Percentiles rank a stretch among this genome's conserved stretches.
phyloP scores from a whole-genome alignment of 768 basidiomycete species.

The Fomitopsis pulvina region DNA sequence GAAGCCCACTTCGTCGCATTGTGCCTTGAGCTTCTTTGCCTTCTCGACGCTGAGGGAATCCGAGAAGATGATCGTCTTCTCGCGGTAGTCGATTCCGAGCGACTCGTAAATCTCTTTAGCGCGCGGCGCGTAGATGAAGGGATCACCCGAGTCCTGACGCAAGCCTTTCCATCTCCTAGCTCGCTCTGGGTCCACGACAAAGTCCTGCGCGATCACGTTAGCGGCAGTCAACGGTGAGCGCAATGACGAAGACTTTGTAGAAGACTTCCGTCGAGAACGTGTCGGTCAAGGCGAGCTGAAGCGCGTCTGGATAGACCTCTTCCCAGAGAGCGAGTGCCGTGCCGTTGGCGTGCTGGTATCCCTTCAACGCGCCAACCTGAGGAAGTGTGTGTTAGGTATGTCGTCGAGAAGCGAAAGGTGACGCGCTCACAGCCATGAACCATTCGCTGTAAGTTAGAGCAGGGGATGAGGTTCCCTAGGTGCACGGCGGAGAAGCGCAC shows the following conservation, averaged over 20 bases:
- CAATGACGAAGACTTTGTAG: constrained; percentile 49
- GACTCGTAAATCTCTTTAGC: constrained; percentile 67
- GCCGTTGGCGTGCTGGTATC: constrained; percentile 73
- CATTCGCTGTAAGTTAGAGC: constrained; percentile 56
- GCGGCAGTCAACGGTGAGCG: background rate
- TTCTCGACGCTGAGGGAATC: constrained; percentile 73
- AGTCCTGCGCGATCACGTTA: constrained; percentile 38
- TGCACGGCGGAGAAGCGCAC: constrained; percentile 20
- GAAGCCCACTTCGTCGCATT: constrained; percentile 71
- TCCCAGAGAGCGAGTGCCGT: constrained; percentile 86
- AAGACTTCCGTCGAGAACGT: constrained; percentile 89
- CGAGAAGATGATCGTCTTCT: constrained; percentile 77
- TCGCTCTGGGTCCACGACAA: constrained; percentile 45
- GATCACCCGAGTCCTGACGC: constrained; percentile 93
- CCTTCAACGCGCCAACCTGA: constrained; percentile 79
- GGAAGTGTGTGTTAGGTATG: background rate
- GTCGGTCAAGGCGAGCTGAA: constrained; percentile 84
- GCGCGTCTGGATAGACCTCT: constrained; percentile 47
- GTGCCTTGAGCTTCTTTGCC: constrained; percentile 60
- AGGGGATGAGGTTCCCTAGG: background rate
- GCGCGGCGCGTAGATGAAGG: constrained; percentile 68
- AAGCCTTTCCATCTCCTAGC: constrained; percentile 74
- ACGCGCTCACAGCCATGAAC: constrained; percentile 73
- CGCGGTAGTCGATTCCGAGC: constrained; percentile 58
- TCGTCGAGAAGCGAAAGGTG: background rate